Evolutionary conservation across 2,329 filamentous ascomycete species (phyloP).

Genomic region (Drechslerella dactyloides): DNA sequence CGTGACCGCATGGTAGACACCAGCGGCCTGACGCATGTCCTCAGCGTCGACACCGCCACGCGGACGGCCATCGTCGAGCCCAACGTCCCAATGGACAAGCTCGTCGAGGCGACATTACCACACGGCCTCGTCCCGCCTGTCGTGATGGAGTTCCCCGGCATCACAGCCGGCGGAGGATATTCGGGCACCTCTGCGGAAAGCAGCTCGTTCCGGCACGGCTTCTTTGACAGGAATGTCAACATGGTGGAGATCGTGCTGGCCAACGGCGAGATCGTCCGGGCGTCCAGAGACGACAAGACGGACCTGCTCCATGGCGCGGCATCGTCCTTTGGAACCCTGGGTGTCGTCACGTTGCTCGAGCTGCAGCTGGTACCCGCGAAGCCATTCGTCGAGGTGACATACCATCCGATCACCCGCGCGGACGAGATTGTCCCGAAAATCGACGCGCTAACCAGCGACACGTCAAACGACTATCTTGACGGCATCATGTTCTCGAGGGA

Average conservation of each 20-base stretch:
- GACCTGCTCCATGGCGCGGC: slow-evolving; percentile 69
- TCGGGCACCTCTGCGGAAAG: slow-evolving; percentile 72
- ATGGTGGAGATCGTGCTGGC: slow-evolving; percentile 69
- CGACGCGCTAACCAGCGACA: slow-evolving; percentile 61
- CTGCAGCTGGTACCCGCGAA: slow-evolving; percentile 65
- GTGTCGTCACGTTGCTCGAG: slow-evolving; percentile 68
- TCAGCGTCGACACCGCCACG: slow-evolving; percentile 59
- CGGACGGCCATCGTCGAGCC: slow-evolving; percentile 67
- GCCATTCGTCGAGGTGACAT: slow-evolving; percentile 68
- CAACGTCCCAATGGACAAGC: slow-evolving; percentile 71
- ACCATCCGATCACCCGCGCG: slow-evolving; percentile 60
- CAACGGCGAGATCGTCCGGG: slow-evolving; percentile 64
- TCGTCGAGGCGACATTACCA: slow-evolving; percentile 66
- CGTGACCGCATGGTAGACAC: slow-evolving; percentile 61
- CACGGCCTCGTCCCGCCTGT: slow-evolving; percentile 68
- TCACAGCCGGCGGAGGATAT: slow-evolving; percentile 72
- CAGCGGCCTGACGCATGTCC: slow-evolving; percentile 61
- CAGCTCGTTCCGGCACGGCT: slow-evolving; percentile 70
- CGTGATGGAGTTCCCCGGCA: slow-evolving; percentile 75
- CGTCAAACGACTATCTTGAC: slow-evolving; percentile 69
- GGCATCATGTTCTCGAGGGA: slow-evolving; percentile 68
- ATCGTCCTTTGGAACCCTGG: slow-evolving; percentile 67
- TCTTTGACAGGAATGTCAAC: slow-evolving; percentile 70
- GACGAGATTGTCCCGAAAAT: slow-evolving; percentile 62
- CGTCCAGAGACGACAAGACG: slow-evolving; percentile 60